Evolutionary conservation across 192 early-diverging fungal species (phyloP).

Genomic region (Globomyces pollinis-pini): DNA sequence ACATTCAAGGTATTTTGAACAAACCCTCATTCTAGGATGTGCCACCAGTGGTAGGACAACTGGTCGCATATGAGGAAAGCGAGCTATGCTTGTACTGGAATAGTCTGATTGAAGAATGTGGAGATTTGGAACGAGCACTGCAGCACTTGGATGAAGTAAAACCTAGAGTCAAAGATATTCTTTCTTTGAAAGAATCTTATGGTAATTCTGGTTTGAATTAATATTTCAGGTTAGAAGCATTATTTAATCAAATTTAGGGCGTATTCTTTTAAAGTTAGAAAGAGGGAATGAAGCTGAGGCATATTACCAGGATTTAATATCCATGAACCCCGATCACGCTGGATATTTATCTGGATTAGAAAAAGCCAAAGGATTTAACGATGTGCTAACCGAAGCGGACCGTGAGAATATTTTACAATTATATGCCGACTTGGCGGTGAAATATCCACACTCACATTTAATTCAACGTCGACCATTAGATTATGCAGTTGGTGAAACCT

Average conservation of each 20-base stretch:
- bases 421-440: conserved; percentile 43
- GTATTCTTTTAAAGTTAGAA: conserved; percentile 8
- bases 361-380: conserved; percentile 45
- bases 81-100: conserved; percentile 86
- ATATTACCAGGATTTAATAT: conserved; percentile 68
- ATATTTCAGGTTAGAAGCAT: background rate
- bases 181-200: conserved; percentile 55
- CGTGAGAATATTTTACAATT: conserved; percentile 22
- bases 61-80: conserved; percentile 59
- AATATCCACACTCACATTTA: conserved; percentile 77
- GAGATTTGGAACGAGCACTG: conserved; percentile 67
- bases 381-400: conserved; percentile 27
- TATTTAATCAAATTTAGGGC: conserved; percentile 4
- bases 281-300: conserved; percentile 19
- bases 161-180: conserved; percentile 64
- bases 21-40: background rate
- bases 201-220: background rate
- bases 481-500: conserved; percentile 52
- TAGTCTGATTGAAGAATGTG: conserved; percentile 73
- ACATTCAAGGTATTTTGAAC: conserved; percentile 47
- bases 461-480: conserved; percentile 70
- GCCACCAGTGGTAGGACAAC: background rate
- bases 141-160: conserved; percentile 71
- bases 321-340: conserved; percentile 74
- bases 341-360: conserved; percentile 63